Evolutionary conservation across 495 filamentous ascomycete genomes (phyloP).

Genomic region (Lophium mytilinum): DNA sequence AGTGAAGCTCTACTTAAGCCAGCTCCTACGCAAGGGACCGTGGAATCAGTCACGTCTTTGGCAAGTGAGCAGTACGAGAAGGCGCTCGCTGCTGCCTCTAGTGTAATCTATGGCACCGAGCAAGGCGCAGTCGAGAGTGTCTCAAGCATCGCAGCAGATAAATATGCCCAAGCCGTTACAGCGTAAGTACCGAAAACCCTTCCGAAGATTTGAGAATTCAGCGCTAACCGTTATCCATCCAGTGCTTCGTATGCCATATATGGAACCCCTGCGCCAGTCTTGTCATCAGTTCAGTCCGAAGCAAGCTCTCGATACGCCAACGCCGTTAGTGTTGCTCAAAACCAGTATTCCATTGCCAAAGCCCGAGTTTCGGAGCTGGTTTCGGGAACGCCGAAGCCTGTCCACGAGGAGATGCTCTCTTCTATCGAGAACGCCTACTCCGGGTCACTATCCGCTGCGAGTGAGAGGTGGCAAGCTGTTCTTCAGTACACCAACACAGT

Average conservation of each 20-base stretch:
- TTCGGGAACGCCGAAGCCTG: conserved; percentile 55
- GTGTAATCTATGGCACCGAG: conserved; percentile 49
- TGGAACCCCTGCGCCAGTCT: conserved; percentile 42
- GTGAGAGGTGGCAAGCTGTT: conserved; percentile 46
- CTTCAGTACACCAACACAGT: conserved; percentile 34
- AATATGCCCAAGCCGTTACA: conserved; percentile 51
- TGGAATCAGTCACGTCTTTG: conserved; percentile 40
- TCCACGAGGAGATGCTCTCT: conserved; percentile 53
- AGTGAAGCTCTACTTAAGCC: conserved; percentile 45
- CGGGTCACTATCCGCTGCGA: conserved; percentile 53
- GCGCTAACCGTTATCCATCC: conserved; percentile 11
- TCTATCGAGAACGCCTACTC: conserved; percentile 64
- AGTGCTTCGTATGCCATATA: conserved; percentile 58
- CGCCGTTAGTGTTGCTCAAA: conserved; percentile 51
- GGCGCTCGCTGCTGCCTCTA: conserved; percentile 50
- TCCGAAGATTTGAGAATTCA: neutral
- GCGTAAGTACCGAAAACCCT: conserved; percentile 41
- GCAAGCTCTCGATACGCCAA: conserved; percentile 54
- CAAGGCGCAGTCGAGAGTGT: conserved; percentile 43
- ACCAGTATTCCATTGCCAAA: conserved; percentile 58
- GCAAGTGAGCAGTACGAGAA: conserved; percentile 49
- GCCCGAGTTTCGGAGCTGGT: conserved; percentile 57
- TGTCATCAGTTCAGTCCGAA: conserved; percentile 34
- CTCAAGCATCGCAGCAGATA: conserved; percentile 46
- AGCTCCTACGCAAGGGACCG: conserved; percentile 37